Evolutionary conservation across 1,139 yeast genomes (phyloP).

Genomic region (Debaryomyces psychrophilus): DNA sequence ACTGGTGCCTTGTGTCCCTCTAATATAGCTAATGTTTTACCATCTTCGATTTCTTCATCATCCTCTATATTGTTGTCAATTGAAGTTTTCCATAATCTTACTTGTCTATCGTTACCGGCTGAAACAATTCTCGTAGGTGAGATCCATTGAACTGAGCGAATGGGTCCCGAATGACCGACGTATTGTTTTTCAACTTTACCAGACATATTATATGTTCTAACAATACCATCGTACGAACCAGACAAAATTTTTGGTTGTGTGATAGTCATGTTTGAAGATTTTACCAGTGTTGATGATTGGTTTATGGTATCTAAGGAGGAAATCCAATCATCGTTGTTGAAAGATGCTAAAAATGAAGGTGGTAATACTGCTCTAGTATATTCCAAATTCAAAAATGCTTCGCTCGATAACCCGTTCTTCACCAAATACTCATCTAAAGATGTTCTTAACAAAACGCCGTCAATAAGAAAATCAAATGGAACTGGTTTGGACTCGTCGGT

Average conservation of each 20-base stretch:
- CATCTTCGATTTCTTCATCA: slow-evolving; percentile 58
- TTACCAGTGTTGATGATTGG: slow-evolving; percentile 29
- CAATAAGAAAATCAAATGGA: slow-evolving; percentile 91
- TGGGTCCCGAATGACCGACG: slow-evolving; percentile 85
- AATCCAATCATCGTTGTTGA: slow-evolving; percentile 94
- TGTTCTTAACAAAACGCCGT: slow-evolving; percentile 76
- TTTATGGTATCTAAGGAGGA: slow-evolving; percentile 67
- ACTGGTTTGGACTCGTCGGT: slow-evolving; percentile 57
- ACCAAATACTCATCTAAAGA: slow-evolving; percentile 80
- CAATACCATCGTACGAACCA: slow-evolving; percentile 94
- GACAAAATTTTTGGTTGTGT: slow-evolving; percentile 63
- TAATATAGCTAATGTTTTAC: slow-evolving; percentile 76
- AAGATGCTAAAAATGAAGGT: slow-evolving; percentile 87
- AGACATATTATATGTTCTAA: slow-evolving; percentile 81
- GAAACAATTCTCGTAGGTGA: slow-evolving; percentile 76
- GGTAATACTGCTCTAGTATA: slow-evolving; percentile 93
- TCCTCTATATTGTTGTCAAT: slow-evolving; percentile 43
- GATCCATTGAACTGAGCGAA: slow-evolving; percentile 79
- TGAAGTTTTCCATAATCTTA: slow-evolving; percentile 84
- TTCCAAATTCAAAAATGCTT: slow-evolving; percentile 77
- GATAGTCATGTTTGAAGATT: slow-evolving; percentile 32
- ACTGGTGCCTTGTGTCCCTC: slow-evolving; percentile 92
- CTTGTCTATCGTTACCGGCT: slow-evolving; percentile 85
- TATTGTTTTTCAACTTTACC: slow-evolving; percentile 85
- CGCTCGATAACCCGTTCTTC: slow-evolving; percentile 78